Evolutionary conservation across 2,329 filamentous ascomycete genomes (phyloP).

Genomic region (Penicillium aurantiogriseum): DNA sequence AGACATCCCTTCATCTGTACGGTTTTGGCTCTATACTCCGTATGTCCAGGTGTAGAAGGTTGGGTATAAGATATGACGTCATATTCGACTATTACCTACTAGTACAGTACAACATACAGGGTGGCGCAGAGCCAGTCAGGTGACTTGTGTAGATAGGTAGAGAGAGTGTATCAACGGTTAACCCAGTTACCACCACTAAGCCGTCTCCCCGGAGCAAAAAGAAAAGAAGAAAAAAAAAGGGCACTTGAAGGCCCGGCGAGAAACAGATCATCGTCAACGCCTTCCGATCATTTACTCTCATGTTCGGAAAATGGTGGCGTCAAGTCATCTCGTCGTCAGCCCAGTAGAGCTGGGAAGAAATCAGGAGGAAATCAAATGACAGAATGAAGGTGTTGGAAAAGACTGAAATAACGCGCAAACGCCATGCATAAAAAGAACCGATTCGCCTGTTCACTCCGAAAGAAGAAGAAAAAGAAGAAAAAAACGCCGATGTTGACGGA

Average conservation of each 20-base stretch:
- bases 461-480: neutral
- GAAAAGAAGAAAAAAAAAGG: constrained; percentile 12
- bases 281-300: constrained; percentile 18
- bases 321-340: constrained; percentile 23
- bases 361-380: constrained; percentile 5
- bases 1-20: neutral
- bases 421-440: constrained; percentile 13
- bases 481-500: constrained; percentile 11
- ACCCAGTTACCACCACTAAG: constrained; percentile 1
- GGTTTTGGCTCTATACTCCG: neutral
- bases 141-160: constrained; percentile 1
- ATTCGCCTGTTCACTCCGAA: constrained; percentile 15
- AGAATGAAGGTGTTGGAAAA: constrained; percentile 8
- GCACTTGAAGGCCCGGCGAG: constrained; percentile 15
- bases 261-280: constrained; percentile 21
- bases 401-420: constrained; percentile 2
- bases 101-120: constrained; percentile 1
- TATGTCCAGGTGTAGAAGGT: too few species aligned
- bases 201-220: constrained; percentile 16
- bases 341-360: constrained; percentile 10
- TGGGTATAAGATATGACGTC: neutral
- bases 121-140: neutral
- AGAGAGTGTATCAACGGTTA: neutral
- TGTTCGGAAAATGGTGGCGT: constrained; percentile 20
- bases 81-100: neutral